Conservation (phyloP, 768 basidiomycete species). For the Hemileccinum rubropunctum region DNA sequence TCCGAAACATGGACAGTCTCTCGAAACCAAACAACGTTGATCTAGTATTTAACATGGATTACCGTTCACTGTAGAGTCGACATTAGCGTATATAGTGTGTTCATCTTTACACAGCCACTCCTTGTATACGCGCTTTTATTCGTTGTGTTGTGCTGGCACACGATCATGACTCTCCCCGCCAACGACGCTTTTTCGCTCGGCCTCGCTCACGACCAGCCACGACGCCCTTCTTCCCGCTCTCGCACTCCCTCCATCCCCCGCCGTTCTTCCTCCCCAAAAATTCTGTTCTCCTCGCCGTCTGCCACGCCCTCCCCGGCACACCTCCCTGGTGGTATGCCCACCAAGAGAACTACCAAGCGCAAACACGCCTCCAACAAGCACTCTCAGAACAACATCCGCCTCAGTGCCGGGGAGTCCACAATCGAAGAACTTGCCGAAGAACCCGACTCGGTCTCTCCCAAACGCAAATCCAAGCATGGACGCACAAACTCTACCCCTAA, state of each 20-base stretch:
- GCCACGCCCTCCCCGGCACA: constrained; percentile 21
- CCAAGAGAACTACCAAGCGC: constrained; percentile 28
- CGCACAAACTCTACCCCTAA: constrained; percentile 9
- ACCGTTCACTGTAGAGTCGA: constrained; percentile 36
- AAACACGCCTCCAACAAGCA: constrained; percentile 23
- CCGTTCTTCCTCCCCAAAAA: constrained; percentile 50
- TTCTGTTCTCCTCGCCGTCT: constrained; percentile 36
- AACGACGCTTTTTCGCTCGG: constrained; percentile 37
- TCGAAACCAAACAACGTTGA: constrained; percentile 59
- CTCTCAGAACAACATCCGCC: constrained; percentile 18
- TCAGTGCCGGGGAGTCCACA: constrained; percentile 13
- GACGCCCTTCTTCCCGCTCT: constrained; percentile 24
- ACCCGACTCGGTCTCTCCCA: constrained; percentile 15
- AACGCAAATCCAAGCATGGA: constrained; percentile 16
- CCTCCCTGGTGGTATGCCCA: constrained; percentile 34
- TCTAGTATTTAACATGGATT: constrained; percentile 16
- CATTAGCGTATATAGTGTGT: constrained; percentile 1
- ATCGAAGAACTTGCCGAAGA: constrained; percentile 28
- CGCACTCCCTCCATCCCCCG: constrained; percentile 27
- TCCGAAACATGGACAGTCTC: constrained; percentile 65
- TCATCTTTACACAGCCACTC: constrained; percentile 15
- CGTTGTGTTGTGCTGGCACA: background rate
- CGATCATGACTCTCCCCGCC: constrained; percentile 31
- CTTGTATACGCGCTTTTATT: background rate
- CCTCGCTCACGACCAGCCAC: constrained; percentile 34